phyloP scores from a whole-genome alignment of 306 rosid genomes.

The Erythrophleum fordii region DNA sequence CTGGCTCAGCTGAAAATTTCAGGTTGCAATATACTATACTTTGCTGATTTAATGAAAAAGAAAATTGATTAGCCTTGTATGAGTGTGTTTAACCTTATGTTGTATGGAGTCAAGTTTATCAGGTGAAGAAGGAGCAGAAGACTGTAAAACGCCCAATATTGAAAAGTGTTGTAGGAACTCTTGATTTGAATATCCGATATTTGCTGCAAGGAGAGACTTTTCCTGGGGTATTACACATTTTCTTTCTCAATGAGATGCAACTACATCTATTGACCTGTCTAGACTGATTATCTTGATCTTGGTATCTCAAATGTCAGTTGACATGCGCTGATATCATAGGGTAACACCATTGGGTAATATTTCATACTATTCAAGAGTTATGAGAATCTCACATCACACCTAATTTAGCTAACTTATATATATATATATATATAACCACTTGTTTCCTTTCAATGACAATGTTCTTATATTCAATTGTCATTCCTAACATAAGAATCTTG shows the following conservation, averaged over 20 bases:
- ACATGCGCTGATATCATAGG: neutral
- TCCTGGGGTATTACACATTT: constrained; percentile 64
- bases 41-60: neutral
- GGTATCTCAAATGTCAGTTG: neutral
- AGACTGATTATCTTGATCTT: constrained; percentile 6
- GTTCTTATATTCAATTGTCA: neutral
- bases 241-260: constrained; percentile 13
- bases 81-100: constrained; percentile 24
- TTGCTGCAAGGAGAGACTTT: constrained; percentile 69
- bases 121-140: constrained; percentile 67
- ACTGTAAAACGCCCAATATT: constrained; percentile 53
- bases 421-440: neutral
- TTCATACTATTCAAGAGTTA: neutral
- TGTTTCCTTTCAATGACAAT: neutral
- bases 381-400: neutral
- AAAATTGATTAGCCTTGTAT: neutral
- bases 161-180: constrained; percentile 75
- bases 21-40: neutral
- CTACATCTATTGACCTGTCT: constrained; percentile 16
- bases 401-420: neutral
- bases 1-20: constrained; percentile 1
- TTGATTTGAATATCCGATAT: constrained; percentile 68
- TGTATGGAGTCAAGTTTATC: constrained; percentile 48
- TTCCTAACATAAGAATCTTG: neutral
- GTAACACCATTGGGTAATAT: neutral